A percentile compares a stretch with the other conserved stretches of the same genome.
Conservation (phyloP, 495 filamentous ascomycete species). For the Chlorociboria aeruginascens region DNA sequence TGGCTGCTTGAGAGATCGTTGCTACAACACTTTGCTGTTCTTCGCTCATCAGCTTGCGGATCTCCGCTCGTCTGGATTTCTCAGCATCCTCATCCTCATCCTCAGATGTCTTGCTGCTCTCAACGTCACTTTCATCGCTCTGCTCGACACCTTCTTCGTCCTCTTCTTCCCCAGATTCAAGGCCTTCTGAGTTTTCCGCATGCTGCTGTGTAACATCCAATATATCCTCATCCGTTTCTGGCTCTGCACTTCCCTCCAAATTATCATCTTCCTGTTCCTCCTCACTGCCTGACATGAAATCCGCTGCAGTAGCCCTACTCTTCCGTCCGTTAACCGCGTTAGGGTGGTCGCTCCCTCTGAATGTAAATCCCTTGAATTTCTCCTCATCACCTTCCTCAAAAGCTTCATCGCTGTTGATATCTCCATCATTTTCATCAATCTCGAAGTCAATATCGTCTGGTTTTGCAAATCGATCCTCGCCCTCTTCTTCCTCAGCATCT, state of each 20-base stretch:
- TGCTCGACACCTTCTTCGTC: conserved; percentile 30
- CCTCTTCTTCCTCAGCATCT: not conserved
- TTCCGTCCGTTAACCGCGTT: conserved; percentile 16
- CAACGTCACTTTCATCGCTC: conserved; percentile 25
- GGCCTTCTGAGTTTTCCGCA: conserved; percentile 15
- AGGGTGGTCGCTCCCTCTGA: conserved; percentile 40
- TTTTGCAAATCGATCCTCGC: conserved; percentile 25
- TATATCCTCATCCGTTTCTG: conserved; percentile 19
- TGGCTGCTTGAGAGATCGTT: conserved; percentile 59
- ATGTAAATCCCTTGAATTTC: conserved; percentile 39
- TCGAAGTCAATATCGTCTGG: conserved; percentile 32
- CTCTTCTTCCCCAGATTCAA: conserved; percentile 17
- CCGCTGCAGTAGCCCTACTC: conserved; percentile 32
- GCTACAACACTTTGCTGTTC: conserved; percentile 58
- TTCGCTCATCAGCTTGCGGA: conserved; percentile 57
- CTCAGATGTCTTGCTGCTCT: conserved; percentile 27
- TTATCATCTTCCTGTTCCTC: conserved; percentile 22
- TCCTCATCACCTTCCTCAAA: conserved; percentile 50
- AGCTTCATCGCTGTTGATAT: conserved; percentile 52
- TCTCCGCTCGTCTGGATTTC: conserved; percentile 38
- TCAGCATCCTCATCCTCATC: conserved; percentile 27
- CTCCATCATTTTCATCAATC: conserved; percentile 24
- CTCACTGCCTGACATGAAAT: conserved; percentile 37
- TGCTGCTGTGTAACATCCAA: conserved; percentile 18
- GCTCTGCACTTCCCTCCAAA: conserved; percentile 18